Conservation (phyloP, 1,284 basidiomycete genomes). For the Apiotrichum siamense region DNA sequence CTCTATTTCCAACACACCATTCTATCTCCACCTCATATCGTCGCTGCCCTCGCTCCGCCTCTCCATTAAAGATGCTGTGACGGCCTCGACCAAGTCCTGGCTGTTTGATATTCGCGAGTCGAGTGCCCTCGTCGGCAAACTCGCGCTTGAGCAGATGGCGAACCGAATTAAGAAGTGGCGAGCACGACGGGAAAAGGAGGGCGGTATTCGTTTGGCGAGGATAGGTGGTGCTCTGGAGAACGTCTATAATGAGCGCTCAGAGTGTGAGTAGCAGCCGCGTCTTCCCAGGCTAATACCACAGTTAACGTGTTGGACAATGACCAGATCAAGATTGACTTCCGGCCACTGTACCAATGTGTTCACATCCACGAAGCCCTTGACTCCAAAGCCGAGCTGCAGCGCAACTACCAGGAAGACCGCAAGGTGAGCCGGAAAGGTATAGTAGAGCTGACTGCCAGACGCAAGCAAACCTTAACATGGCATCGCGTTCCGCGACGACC, state of each 20-base stretch:
- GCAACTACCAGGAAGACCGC: slow-evolving; percentile 90
- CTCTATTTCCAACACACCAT: slow-evolving; percentile 83
- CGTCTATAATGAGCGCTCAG: slow-evolving; percentile 87
- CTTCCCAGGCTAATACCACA: slow-evolving; percentile 45
- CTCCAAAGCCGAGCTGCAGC: slow-evolving; percentile 78
- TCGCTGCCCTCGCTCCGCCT: slow-evolving; percentile 82
- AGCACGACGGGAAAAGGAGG: slow-evolving; percentile 61
- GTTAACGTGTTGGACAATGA: slow-evolving; percentile 91
- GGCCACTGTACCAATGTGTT: slow-evolving; percentile 92
- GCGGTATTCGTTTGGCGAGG: slow-evolving; percentile 58
- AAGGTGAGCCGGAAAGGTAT: slow-evolving; percentile 53
- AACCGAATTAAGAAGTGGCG: slow-evolving; percentile 78
- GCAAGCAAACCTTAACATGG: slow-evolving; percentile 93
- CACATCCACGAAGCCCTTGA: slow-evolving; percentile 93
- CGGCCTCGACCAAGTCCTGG: slow-evolving; percentile 95
- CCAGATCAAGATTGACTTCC: slow-evolving; percentile 81
- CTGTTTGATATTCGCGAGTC: slow-evolving; percentile 88
- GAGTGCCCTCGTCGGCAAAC: slow-evolving; percentile 74
- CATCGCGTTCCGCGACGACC: slow-evolving; percentile 51
- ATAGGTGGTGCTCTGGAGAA: slow-evolving; percentile 93
- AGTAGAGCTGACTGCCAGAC: slow-evolving; percentile 54
- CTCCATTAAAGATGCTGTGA: slow-evolving; percentile 88
- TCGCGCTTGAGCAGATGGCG: slow-evolving; percentile 89
- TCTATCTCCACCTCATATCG: slow-evolving; percentile 85
- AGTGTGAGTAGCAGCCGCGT: slow-evolving; percentile 60